Base-by-base conservation (phyloP, 306 rosid genomes). In the Sophora flavescens region DNA sequence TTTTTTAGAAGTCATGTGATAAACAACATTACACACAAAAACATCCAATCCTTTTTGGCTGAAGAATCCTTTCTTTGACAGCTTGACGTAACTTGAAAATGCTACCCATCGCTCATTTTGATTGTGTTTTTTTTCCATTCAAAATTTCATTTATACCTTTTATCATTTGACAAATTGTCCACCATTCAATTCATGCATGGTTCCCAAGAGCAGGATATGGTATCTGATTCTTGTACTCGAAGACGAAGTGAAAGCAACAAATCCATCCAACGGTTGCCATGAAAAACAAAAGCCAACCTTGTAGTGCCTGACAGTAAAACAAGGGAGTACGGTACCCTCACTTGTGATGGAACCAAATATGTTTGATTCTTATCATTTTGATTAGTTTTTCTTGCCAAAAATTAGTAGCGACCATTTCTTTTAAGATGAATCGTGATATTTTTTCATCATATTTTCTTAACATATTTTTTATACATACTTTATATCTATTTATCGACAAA, bases 181-280 rank as follows among this genome's bases (percentile, higher is more conserved):
- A 50, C 84, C 84, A 3, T 41, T 68, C 61, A 79, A 68, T 68
- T 11, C 70, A 66, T 58, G 80, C 71, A 59, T 16, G 70, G 54
- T 65, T 65, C 75, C 33, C 35, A 28, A 57, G 47, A 67, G 76
- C 58, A 51, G 44, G 22, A 58, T 41, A 12, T 18, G 54, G 75
- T 75, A 81, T 75, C 73, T 61, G 81, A 63, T 81, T 69, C 84
- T 61, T 61, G 50, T 41, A 75, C 66, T 60, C 35, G 0, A 22
- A 81, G 42, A 50, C 35, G 0, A 22, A 81, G 42, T 6, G 42
- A 76, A 68, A 81, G 69, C 56, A 48, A 72, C 33, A 3, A 71
- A 52, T 35, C 63, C 57, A 75, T 68, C 48, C 78, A 68, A 52
- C 45, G 78, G 81, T 41, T 61, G 68, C 66, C 10, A 74, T 66